phyloP scores from a whole-genome alignment of 139 green algal species.

The Tetradesmus lagerheimii region DNA sequence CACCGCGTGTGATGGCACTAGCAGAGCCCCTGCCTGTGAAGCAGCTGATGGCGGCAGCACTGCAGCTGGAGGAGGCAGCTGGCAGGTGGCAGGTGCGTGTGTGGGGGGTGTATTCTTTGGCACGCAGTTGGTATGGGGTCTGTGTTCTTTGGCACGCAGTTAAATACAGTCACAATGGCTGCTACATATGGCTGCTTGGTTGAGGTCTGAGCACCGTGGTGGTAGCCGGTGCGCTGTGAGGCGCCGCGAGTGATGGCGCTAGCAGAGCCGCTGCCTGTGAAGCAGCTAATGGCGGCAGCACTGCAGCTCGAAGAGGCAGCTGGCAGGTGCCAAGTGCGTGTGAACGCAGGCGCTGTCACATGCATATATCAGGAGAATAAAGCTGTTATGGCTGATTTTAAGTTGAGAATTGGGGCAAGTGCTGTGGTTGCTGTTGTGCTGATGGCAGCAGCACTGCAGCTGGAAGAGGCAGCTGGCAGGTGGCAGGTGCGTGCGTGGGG shows the following conservation, averaged over 20 bases:
- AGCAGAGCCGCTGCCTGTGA: slow-evolving; percentile 56
- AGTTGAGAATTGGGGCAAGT: too few species aligned
- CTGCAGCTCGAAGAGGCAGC: slow-evolving; percentile 74
- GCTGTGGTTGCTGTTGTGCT: too few species aligned
- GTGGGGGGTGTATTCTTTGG: too few species aligned
- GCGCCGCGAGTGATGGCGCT: slow-evolving; percentile 61
- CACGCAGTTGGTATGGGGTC: too few species aligned
- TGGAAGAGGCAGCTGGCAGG: slow-evolving; percentile 68
- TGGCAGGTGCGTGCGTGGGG: slow-evolving; percentile 63
- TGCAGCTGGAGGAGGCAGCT: slow-evolving; percentile 73
- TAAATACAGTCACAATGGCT: too few species aligned
- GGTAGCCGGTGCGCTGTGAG: slow-evolving; percentile 65
- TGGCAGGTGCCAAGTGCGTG: slow-evolving; percentile 72
- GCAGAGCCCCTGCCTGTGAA: slow-evolving; percentile 55
- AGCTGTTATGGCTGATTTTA: too few species aligned
- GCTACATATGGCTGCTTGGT: too few species aligned
- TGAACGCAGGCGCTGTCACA: too few species aligned
- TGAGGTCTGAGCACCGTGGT: too few species aligned
- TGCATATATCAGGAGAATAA: too few species aligned
- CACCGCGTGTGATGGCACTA: slow-evolving; percentile 61
- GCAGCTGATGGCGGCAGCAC: slow-evolving; percentile 74
- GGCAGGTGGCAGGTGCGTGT: slow-evolving; percentile 72
- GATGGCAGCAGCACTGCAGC: slow-evolving; percentile 74
- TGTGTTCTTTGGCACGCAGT: too few species aligned
- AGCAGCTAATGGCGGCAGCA: slow-evolving; percentile 73